Evolutionary conservation across 768 basidiomycete genomes (phyloP).

Genomic region (Termitomyces sp.): DNA sequence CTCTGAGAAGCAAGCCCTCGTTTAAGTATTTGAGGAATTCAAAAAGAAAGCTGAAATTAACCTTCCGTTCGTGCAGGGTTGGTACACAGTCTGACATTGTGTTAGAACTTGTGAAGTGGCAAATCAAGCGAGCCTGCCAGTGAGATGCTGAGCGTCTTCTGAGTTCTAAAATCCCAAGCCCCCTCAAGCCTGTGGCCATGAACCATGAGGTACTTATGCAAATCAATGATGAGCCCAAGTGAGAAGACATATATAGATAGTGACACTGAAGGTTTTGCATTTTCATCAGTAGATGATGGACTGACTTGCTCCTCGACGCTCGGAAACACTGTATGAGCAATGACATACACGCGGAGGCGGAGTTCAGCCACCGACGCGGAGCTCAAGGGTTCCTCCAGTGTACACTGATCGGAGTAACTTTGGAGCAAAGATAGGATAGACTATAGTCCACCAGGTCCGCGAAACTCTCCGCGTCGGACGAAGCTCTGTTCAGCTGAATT

Average conservation of each 20-base stretch:
- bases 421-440: neutral
- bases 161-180: neutral
- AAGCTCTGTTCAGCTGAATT: neutral
- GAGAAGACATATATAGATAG: neutral
- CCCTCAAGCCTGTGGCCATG: neutral
- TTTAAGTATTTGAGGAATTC: too few relatives aligned
- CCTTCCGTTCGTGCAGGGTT: too few relatives aligned
- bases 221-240: neutral
- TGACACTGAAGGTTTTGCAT: neutral
- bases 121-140: neutral
- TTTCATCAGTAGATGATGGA: neutral
- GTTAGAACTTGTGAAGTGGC: neutral
- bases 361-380: neutral
- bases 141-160: neutral
- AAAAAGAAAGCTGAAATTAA: too few relatives aligned
- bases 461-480: neutral
- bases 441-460: neutral
- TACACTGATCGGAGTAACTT: neutral
- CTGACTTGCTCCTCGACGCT: too few relatives aligned
- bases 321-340: too few relatives aligned
- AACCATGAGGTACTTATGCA: neutral
- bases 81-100: too few relatives aligned
- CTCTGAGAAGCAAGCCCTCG: neutral
- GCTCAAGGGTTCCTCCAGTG: neutral
- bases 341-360: neutral